Conservation (phyloP, 73 alveolate genomes). For the Paramecium biaurelia region DNA sequence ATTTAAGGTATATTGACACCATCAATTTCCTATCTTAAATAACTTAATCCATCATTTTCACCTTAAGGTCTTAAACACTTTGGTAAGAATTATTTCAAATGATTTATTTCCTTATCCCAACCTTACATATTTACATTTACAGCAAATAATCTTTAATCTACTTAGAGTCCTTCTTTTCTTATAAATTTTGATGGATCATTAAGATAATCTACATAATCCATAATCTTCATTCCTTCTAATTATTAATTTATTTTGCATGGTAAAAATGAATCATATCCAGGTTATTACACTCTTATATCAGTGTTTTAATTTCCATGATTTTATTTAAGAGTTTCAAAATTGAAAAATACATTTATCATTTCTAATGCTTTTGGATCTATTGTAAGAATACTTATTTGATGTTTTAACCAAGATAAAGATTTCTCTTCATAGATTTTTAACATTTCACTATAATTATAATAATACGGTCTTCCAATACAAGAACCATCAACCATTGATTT, state of each 20-base stretch:
- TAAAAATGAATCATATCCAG: conserved; percentile 19
- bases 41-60: conserved; percentile 55
- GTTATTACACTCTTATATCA: not conserved
- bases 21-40: conserved; percentile 69
- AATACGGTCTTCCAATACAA: not conserved
- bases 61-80: conserved; percentile 48
- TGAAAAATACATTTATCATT: not conserved
- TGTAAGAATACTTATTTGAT: not conserved
- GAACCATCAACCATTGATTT: conserved; percentile 22
- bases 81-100: conserved; percentile 66
- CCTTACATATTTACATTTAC: conserved; percentile 75
- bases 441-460: not conserved
- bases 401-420: conserved; percentile 22
- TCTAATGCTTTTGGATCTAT: not conserved
- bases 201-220: conserved; percentile 18
- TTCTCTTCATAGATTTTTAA: not conserved
- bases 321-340: not conserved
- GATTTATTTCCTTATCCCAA: conserved; percentile 69
- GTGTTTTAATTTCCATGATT: not conserved
- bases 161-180: conserved; percentile 12
- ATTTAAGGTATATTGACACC: conserved; percentile 79
- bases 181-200: not conserved
- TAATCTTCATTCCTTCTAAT: conserved; percentile 7
- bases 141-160: conserved; percentile 59
- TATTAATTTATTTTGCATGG: not conserved